Conservation (phyloP, 1,139 yeast species). For the Pichia sp. region DNA sequence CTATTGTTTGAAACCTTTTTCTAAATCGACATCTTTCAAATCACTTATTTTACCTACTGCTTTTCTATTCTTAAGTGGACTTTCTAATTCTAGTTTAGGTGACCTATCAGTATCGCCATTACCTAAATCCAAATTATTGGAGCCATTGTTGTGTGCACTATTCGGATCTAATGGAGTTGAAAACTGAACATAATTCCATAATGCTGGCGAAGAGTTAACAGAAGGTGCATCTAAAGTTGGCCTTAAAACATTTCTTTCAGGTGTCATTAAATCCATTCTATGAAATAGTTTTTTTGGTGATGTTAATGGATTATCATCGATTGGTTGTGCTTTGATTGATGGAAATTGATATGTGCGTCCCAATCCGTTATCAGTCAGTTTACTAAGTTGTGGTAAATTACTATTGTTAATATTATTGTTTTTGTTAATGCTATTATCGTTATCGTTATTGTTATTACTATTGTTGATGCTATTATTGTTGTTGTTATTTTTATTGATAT, state of each 20-base stretch:
- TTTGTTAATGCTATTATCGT: neutral
- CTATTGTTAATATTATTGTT: neutral
- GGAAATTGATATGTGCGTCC: conserved; percentile 6
- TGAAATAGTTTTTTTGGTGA: conserved; percentile 12
- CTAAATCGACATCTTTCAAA: conserved; percentile 40
- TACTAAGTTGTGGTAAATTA: neutral
- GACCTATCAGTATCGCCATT: conserved; percentile 6
- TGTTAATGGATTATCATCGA: conserved; percentile 2
- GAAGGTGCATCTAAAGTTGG: conserved; percentile 20
- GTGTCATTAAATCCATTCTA: conserved; percentile 13
- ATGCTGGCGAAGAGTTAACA: conserved; percentile 56
- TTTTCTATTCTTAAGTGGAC: conserved; percentile 26
- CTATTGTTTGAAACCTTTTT: conserved; percentile 34
- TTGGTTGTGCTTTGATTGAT: neutral
- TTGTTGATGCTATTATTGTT: neutral
- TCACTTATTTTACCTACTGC: conserved; percentile 31
- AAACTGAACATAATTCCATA: conserved; percentile 74
- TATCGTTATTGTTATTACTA: neutral
- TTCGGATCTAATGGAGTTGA: conserved; percentile 46
- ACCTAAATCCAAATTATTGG: conserved; percentile 6
- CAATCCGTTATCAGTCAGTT: neutral
- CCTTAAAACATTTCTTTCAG: conserved; percentile 13
- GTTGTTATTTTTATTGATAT: neutral
- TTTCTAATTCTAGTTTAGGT: conserved; percentile 23
- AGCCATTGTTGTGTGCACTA: conserved; percentile 1